A percentile compares a stretch with the other conserved stretches of the same genome.
Evolutionary conservation across 352 stramenopile genomes (phyloP).

Genomic region (Pythium myriotylum): DNA sequence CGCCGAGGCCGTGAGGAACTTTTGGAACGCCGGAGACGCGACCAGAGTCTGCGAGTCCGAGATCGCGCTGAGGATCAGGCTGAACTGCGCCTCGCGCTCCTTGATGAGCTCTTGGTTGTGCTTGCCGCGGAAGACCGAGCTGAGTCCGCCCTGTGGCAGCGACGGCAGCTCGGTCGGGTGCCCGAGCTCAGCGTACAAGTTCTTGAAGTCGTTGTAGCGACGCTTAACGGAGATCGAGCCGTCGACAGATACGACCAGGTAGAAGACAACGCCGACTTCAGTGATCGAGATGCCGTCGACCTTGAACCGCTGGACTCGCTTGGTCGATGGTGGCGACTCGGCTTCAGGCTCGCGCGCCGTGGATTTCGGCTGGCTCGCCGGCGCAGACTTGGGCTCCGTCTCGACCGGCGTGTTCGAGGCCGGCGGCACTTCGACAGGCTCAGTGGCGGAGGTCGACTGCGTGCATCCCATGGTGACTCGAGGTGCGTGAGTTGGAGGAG

Average conservation of each 20-base stretch:
- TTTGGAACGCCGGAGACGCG: slow-evolving; percentile 54
- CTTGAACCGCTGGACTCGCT: slow-evolving; percentile 20
- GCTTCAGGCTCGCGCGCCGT: slow-evolving; percentile 20
- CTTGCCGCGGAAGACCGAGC: slow-evolving; percentile 48
- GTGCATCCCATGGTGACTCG: slow-evolving; percentile 67
- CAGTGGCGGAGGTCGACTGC: slow-evolving; percentile 64
- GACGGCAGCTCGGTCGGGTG: slow-evolving; percentile 41
- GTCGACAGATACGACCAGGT: slow-evolving; percentile 54
- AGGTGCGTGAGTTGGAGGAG: slow-evolving; percentile 2
- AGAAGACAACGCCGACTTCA: slow-evolving; percentile 67
- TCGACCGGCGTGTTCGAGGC: slow-evolving; percentile 20
- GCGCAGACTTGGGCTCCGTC: slow-evolving; percentile 35
- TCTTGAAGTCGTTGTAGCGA: slow-evolving; percentile 85
- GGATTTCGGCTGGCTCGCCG: slow-evolving; percentile 37
- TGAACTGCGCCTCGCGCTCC: slow-evolving; percentile 64
- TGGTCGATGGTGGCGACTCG: slow-evolving; percentile 11
- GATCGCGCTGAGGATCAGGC: slow-evolving; percentile 70
- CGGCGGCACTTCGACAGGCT: slow-evolving; percentile 31
- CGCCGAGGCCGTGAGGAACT: slow-evolving; percentile 36
- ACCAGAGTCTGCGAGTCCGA: slow-evolving; percentile 46
- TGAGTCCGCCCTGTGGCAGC: slow-evolving; percentile 51
- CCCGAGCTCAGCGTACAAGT: slow-evolving; percentile 48
- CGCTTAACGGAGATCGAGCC: slow-evolving; percentile 52
- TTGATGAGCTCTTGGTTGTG: slow-evolving; percentile 64
- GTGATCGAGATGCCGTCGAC: slow-evolving; percentile 67